A percentile compares a stretch with the other conserved stretches of the same genome.
Evolutionary conservation across 805 yeast species (phyloP).

Genomic region (Candida ficus): DNA sequence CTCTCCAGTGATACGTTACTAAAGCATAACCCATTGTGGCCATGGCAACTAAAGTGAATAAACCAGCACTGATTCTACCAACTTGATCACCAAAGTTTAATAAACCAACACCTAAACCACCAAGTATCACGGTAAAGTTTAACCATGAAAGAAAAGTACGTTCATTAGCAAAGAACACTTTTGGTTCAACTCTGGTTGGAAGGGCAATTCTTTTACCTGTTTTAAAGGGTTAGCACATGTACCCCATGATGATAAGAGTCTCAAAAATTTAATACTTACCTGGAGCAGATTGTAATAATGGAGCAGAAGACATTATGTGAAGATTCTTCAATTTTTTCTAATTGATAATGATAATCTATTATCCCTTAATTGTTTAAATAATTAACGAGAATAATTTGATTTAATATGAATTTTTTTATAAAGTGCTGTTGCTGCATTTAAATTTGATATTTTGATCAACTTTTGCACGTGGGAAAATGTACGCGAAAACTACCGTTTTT

Average conservation of each 20-base stretch:
- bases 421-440: background rate
- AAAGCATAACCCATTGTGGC: conserved; percentile 95
- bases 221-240: background rate
- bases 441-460: background rate
- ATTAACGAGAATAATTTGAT: too few relatives aligned
- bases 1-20: conserved; percentile 98
- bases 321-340: too few relatives aligned
- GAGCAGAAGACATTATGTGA: conserved; percentile 57
- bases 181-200: conserved; percentile 98
- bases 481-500: background rate
- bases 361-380: too few relatives aligned
- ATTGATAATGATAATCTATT: too few relatives aligned
- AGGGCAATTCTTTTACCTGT: conserved; percentile 86
- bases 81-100: conserved; percentile 93
- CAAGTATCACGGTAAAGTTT: conserved; percentile 96
- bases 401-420: too few relatives aligned
- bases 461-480: conserved; percentile 2
- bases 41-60: conserved; percentile 96
- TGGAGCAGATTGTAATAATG: conserved; percentile 67
- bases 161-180: conserved; percentile 97
- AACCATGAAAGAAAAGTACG: conserved; percentile 98
- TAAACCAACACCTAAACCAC: conserved; percentile 93
- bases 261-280: conserved; percentile 36
- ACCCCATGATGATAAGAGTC: too few relatives aligned
- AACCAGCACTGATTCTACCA: conserved; percentile 88